Evolutionary conservation across 805 yeast genomes (phyloP).

Genomic region (Metschnikowia cerradonensis): DNA sequence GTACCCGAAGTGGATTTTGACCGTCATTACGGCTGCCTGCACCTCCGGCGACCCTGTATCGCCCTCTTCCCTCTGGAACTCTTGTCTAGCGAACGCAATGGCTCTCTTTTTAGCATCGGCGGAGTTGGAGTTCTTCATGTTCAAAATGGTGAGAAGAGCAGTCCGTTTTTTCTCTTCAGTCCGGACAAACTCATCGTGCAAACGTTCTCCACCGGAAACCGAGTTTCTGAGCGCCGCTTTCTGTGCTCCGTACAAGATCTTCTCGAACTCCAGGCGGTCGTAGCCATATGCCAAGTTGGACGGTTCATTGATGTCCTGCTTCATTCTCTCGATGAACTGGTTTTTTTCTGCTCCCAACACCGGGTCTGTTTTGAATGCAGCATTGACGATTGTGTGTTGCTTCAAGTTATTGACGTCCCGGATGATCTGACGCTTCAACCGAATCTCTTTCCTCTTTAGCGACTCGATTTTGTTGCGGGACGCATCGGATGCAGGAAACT

Average conservation of each 20-base stretch:
- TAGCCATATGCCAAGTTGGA: conserved; percentile 58
- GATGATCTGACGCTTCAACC: conserved; percentile 38
- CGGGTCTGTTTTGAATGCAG: conserved; percentile 60
- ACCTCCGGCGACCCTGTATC: conserved; percentile 96
- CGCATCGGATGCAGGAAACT: conserved; percentile 30
- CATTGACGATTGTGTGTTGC: conserved; percentile 31
- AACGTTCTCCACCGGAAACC: conserved; percentile 27
- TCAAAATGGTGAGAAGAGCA: conserved; percentile 66
- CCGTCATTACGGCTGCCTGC: conserved; percentile 88
- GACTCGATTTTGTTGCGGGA: conserved; percentile 30
- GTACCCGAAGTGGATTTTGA: conserved; percentile 72
- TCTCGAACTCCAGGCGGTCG: conserved; percentile 63
- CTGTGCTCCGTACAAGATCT: conserved; percentile 72
- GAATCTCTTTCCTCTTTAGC: conserved; percentile 36
- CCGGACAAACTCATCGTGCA: conserved; percentile 25
- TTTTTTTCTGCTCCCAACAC: conserved; percentile 70
- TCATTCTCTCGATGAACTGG: conserved; percentile 65
- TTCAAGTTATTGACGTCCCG: conserved; percentile 38
- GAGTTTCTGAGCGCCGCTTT: conserved; percentile 47
- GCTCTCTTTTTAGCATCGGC: conserved; percentile 57
- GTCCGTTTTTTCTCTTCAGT: conserved; percentile 57
- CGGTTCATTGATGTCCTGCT: conserved; percentile 64
- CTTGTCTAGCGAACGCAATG: conserved; percentile 62
- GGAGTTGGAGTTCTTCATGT: conserved; percentile 65
- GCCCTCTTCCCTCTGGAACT: conserved; percentile 78